These are phyloP conservation scores for Magnusiomyces magnusii DNA, from an alignment of 1,139 yeast species.

Conservation along the genomic window DNA sequence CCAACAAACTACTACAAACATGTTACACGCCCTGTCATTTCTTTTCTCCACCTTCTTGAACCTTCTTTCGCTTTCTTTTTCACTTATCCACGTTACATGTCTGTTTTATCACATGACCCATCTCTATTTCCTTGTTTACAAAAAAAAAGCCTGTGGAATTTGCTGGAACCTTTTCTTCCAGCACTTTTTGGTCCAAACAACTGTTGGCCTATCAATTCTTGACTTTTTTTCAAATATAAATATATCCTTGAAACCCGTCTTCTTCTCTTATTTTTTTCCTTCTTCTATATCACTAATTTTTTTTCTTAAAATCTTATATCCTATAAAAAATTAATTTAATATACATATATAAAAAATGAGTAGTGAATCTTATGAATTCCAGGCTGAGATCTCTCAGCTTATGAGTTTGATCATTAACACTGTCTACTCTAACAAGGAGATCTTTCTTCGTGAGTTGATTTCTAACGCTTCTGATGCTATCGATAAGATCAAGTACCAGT, in stretches of 20 bases:
- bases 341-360: conserved; percentile 7
- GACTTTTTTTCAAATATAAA: not conserved
- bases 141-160: not conserved
- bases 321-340: too few relatives aligned
- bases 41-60: too few relatives aligned
- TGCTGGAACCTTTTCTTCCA: not conserved
- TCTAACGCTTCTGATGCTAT: conserved; percentile 97
- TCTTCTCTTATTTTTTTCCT: not conserved
- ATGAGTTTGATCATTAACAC: conserved; percentile 99
- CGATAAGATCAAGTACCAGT: conserved; percentile 96
- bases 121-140: not conserved
- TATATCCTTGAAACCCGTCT: not conserved
- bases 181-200: not conserved
- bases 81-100: not conserved
- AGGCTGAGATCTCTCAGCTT: conserved; percentile 99
- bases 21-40: too few relatives aligned
- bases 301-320: not conserved
- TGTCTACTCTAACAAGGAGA: conserved; percentile 98
- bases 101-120: not conserved
- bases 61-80: not conserved
- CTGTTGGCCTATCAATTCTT: not conserved
- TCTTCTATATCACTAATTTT: not conserved
- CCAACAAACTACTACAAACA: too few relatives aligned
- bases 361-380: conserved; percentile 59
- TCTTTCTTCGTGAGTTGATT: conserved; percentile 97